These are phyloP conservation scores for Naganishia kalamii DNA, from an alignment of 768 basidiomycete species.

Conservation along the genomic window DNA sequence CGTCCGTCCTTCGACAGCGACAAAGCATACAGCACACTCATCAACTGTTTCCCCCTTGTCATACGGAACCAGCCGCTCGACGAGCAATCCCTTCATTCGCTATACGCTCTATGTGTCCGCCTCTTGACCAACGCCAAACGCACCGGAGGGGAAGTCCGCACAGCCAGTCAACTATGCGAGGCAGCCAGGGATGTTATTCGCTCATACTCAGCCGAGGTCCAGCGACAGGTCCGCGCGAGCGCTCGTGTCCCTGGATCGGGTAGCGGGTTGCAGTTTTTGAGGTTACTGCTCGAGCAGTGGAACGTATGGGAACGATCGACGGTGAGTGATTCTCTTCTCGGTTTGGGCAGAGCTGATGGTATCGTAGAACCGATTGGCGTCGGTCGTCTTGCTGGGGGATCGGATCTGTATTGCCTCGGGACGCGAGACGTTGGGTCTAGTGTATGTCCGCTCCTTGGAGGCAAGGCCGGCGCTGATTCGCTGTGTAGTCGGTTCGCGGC, in stretches of 20 bases:
- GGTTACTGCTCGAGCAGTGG: constrained; percentile 11
- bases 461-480: background rate
- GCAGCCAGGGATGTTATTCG: background rate
- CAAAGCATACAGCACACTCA: background rate
- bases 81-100: background rate
- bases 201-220: background rate
- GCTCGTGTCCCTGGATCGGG: background rate
- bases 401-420: background rate
- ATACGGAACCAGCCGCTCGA: constrained; percentile 2
- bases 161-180: background rate
- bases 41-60: constrained; percentile 10
- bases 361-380: background rate
- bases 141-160: background rate
- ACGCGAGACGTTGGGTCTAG: background rate
- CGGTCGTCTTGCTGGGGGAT: constrained; percentile 15
- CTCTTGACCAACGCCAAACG: background rate
- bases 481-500: background rate
- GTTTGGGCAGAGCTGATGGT: background rate
- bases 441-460: background rate
- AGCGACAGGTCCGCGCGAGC: background rate
- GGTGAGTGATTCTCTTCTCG: background rate
- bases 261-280: background rate
- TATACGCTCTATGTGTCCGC: background rate
- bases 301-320: constrained; percentile 15
- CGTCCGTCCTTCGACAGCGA: background rate